Percentiles rank a stretch among this genome's conserved stretches.
Conservation (phyloP, 257 asterid species). For the Paraleonurus japonicus region DNA sequence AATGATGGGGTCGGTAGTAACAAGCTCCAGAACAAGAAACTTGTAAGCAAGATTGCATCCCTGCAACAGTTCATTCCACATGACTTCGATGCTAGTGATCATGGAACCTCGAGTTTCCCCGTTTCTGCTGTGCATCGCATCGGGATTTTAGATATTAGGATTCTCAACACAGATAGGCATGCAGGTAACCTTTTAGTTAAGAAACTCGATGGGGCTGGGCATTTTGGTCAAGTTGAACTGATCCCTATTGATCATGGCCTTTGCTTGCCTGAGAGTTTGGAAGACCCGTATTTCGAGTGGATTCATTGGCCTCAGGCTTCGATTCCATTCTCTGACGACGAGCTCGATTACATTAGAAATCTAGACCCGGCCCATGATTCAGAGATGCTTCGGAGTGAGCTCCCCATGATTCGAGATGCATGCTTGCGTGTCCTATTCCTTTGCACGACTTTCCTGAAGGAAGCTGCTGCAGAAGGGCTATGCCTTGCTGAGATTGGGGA, state of each 20-base stretch:
- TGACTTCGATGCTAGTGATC: conserved; percentile 96
- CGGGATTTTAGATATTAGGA: conserved; percentile 93
- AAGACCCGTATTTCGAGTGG: conserved; percentile 97
- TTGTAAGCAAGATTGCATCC: conserved; percentile 94
- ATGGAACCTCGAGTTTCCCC: conserved; percentile 94
- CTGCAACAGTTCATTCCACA: conserved; percentile 82
- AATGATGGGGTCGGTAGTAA: conserved; percentile 74
- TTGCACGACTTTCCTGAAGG: conserved; percentile 80
- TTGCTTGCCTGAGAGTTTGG: conserved; percentile 85
- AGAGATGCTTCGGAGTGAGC: conserved; percentile 75
- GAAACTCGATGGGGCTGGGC: conserved; percentile 75
- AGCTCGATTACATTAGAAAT: conserved; percentile 68
- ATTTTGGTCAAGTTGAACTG: conserved; percentile 81
- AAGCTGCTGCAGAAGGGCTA: conserved; percentile 78
- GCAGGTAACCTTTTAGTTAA: conserved; percentile 91
- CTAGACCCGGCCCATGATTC: conserved; percentile 70
- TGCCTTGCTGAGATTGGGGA: conserved; percentile 97
- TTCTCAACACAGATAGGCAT: conserved; percentile 92
- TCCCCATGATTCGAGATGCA: conserved; percentile 93
- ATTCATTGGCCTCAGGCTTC: conserved; percentile 99
- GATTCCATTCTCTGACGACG: conserved; percentile 89
- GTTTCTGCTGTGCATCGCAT: conserved; percentile 90
- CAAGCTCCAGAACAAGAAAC: conserved; percentile 58
- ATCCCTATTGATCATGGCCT: conserved; percentile 96
- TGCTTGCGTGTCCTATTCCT: conserved; percentile 80